phyloP scores from a whole-genome alignment of 805 yeast species.

The Sugiyamaella valdiviana region DNA sequence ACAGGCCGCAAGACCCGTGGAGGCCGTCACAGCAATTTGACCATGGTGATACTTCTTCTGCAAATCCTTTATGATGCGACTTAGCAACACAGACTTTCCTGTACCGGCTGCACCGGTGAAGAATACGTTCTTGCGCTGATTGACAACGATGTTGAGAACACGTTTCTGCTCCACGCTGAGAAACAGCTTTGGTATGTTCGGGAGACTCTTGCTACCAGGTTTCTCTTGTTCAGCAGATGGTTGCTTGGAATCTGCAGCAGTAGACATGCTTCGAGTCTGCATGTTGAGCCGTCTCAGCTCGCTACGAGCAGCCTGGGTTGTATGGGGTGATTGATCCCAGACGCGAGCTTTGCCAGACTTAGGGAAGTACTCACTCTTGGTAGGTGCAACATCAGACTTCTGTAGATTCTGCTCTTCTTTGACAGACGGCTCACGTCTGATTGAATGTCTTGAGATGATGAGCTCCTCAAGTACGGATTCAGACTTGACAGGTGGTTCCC shows the following conservation, averaged over 20 bases:
- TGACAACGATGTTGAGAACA: constrained; percentile 57
- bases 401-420: no score
- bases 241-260: constrained; percentile 1
- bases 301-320: not conserved
- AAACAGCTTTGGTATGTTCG: constrained; percentile 20
- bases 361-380: not conserved
- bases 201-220: constrained; percentile 1
- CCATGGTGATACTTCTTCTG: constrained; percentile 38
- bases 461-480: no score
- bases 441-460: no score
- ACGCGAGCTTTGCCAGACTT: not conserved
- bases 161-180: constrained; percentile 44
- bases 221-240: not conserved
- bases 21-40: constrained; percentile 81
- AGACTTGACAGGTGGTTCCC: no score
- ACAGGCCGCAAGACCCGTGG: constrained; percentile 94
- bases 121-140: constrained; percentile 60
- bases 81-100: constrained; percentile 86
- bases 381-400: not conserved
- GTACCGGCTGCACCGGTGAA: constrained; percentile 99
- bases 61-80: constrained; percentile 55
- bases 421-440: no score
- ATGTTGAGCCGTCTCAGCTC: constrained; percentile 1
- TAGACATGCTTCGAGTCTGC: constrained; percentile 4
- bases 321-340: constrained; percentile 2